phyloP scores from a whole-genome alignment of 2,329 filamentous ascomycete species.

The Neofusicoccum umdonicola region DNA sequence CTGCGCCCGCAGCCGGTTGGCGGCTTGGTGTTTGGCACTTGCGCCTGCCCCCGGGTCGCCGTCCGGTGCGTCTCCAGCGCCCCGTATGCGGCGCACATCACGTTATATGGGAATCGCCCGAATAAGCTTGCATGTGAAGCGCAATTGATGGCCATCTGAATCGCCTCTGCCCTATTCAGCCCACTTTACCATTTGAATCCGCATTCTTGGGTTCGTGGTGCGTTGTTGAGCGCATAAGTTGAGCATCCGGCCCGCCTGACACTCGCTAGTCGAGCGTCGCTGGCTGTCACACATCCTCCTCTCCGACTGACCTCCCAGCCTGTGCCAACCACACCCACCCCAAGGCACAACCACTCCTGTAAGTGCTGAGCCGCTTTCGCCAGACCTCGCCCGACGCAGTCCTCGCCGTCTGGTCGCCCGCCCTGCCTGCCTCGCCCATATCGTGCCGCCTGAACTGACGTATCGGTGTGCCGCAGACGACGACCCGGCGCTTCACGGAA shows the following conservation, averaged over 20 bases:
- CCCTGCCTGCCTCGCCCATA: not conserved
- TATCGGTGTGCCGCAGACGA: slow-evolving; percentile 27
- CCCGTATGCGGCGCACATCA: slow-evolving; percentile 12
- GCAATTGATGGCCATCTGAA: slow-evolving; percentile 11
- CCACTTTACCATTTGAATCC: slow-evolving; percentile 7
- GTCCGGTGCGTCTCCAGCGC: slow-evolving; percentile 11
- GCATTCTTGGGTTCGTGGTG: slow-evolving; percentile 12
- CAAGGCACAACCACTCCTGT: not conserved
- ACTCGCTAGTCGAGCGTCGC: slow-evolving; percentile 19
- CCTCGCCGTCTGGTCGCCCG: not conserved
- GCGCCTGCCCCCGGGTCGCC: slow-evolving; percentile 9
- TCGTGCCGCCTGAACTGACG: slow-evolving; percentile 14
- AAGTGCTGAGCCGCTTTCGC: slow-evolving; percentile 6
- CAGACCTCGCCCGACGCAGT: not conserved
- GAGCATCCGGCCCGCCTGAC: slow-evolving; percentile 17
- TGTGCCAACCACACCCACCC: slow-evolving; percentile 10
- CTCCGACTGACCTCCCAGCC: slow-evolving; percentile 18
- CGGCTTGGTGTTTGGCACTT: slow-evolving; percentile 11
- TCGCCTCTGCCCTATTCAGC: slow-evolving; percentile 8
- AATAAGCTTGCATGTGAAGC: slow-evolving; percentile 13
- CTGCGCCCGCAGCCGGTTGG: slow-evolving; percentile 6
- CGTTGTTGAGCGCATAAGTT: slow-evolving; percentile 19
- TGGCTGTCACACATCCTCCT: slow-evolving; percentile 17
- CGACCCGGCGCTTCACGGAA: slow-evolving; percentile 35
- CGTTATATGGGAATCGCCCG: slow-evolving; percentile 8